Evolutionary conservation across 2,329 filamentous ascomycete species (phyloP).

Genomic region (Aspergillus latus): DNA sequence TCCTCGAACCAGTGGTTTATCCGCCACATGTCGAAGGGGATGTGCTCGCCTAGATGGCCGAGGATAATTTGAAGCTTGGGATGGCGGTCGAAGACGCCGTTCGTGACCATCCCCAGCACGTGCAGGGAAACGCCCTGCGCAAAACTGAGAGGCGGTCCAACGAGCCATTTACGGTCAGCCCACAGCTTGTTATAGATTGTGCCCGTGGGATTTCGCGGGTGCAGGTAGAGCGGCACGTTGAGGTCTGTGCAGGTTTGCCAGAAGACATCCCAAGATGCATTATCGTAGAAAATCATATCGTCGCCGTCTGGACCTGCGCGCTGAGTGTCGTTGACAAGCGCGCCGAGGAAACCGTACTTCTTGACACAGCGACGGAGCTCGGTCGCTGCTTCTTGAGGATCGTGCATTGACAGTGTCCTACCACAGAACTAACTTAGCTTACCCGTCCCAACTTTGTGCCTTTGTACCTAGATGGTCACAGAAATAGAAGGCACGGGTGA

Average conservation of each 20-base stretch:
- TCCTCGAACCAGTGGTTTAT: conserved; percentile 47
- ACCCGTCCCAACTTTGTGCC: no score
- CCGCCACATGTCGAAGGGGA: conserved; percentile 54
- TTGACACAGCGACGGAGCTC: conserved; percentile 52
- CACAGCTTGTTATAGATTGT: conserved; percentile 59
- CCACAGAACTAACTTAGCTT: background rate
- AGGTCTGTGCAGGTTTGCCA: conserved; percentile 60
- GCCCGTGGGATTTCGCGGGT: conserved; percentile 60
- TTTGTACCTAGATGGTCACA: no score
- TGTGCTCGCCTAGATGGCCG: conserved; percentile 51
- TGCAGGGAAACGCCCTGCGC: conserved; percentile 61
- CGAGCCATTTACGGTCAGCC: conserved; percentile 59
- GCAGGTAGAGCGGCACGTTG: conserved; percentile 65
- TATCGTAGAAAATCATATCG: conserved; percentile 65
- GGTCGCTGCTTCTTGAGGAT: conserved; percentile 39
- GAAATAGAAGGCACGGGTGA: background rate
- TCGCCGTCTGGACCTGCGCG: conserved; percentile 59
- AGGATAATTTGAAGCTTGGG: conserved; percentile 50
- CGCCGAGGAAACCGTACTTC: conserved; percentile 62
- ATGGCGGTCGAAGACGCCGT: conserved; percentile 52
- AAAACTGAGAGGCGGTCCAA: conserved; percentile 61
- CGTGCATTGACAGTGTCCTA: conserved; percentile 43
- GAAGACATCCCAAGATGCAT: conserved; percentile 58
- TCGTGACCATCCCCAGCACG: conserved; percentile 53
- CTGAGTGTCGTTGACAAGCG: conserved; percentile 63